Conservation (phyloP, 2,329 filamentous ascomycete species). For the Trichoderma sp. region DNA sequence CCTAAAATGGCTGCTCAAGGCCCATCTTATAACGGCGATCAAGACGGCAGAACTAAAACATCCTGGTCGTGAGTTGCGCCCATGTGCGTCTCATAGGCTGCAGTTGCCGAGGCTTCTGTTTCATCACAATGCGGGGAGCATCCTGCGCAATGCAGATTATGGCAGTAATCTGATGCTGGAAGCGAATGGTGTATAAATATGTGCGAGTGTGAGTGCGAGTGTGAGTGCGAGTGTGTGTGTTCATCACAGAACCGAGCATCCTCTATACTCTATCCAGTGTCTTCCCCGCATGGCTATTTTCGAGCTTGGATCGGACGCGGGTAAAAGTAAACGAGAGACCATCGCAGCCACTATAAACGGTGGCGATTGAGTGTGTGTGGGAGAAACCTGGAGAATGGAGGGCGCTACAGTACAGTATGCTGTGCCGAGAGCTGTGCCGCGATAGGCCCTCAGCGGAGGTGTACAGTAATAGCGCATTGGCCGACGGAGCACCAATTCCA, state of each 20-base stretch:
- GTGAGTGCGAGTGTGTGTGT: not conserved
- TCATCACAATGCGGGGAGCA: slow-evolving; percentile 18
- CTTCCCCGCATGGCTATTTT: not conserved
- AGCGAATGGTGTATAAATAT: not conserved
- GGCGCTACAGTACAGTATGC: no score
- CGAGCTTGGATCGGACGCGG: not conserved
- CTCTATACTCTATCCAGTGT: not conserved
- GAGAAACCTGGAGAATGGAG: not conserved
- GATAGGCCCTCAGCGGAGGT: not conserved
- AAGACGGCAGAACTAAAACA: slow-evolving; percentile 3
- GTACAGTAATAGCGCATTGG: slow-evolving; percentile 1
- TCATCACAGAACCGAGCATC: not conserved
- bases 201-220: no score
- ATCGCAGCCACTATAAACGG: not conserved
- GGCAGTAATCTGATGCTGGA: not conserved
- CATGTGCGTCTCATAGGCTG: not conserved
- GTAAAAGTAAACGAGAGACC: not conserved
- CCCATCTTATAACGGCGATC: slow-evolving; percentile 18
- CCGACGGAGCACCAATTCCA: not conserved
- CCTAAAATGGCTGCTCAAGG: not conserved
- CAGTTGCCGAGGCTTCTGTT: slow-evolving; percentile 12
- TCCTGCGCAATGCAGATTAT: not conserved
- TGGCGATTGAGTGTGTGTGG: not conserved
- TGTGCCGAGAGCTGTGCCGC: not conserved
- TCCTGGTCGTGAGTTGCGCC: slow-evolving; percentile 5